phyloP scores from a whole-genome alignment of 164 flowering plant genomes.

The Cinnamomum chago region DNA sequence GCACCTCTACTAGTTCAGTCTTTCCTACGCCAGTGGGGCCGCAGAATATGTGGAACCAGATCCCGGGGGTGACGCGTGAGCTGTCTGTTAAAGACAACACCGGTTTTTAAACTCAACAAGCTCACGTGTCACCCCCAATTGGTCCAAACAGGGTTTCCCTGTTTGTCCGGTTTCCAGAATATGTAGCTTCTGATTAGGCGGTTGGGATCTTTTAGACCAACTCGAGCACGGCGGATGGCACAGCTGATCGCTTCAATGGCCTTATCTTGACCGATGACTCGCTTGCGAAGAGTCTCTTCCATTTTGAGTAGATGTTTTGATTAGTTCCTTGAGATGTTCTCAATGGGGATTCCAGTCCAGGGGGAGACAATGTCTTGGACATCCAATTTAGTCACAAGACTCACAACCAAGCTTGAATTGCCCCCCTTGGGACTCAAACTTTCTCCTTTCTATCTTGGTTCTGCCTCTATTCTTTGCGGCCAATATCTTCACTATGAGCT shows the following conservation, averaged over 20 bases:
- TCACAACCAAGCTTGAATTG: not conserved
- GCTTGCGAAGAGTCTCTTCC: not conserved
- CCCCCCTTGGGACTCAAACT: not conserved
- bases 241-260: not conserved
- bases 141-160: no score
- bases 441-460: not conserved
- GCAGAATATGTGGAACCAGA: not conserved
- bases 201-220: slow-evolving; percentile 16
- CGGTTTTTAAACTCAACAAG: no score
- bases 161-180: no score
- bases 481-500: not conserved
- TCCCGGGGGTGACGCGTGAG: no score
- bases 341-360: not conserved
- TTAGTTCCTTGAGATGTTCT: not conserved
- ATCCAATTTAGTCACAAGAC: not conserved
- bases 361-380: not conserved
- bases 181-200: slow-evolving; percentile 26
- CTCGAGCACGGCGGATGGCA: not conserved
- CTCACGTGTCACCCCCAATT: no score
- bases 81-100: no score
- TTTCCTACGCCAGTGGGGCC: slow-evolving; percentile 38
- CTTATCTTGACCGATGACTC: not conserved
- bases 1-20: slow-evolving; percentile 32
- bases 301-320: not conserved
- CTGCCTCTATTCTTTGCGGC: not conserved